Evolutionary conservation across 2,329 filamentous ascomycete species (phyloP), one percentile per base, ranked within the genome.

Genomic region (Aspergillus sp.): DNA sequence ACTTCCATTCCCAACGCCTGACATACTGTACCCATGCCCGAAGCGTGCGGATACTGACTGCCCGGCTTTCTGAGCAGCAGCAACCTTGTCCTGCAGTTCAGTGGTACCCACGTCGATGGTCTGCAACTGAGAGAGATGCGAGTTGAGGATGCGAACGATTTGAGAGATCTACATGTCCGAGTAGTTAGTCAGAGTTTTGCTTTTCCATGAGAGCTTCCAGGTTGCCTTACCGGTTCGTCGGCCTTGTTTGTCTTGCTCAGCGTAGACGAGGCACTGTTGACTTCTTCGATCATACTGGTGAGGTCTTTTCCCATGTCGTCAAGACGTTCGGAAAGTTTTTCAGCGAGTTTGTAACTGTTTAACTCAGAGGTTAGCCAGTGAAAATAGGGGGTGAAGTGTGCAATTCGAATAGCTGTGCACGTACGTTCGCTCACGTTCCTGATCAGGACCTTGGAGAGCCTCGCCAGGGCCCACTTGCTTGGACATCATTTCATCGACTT

Each of bases 261-360:
- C 23, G 88, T 91, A 55, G 90, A 85, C n/a, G 91, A 95, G 61
- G 96, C 93, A 66, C 88, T 87, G 73, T 99, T 99, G 72, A 99
- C 96, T 76, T 98, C 95, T 72, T 96, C 93, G 67, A 99, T 96
- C 92, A 99, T 98, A 77, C 91, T 93, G 48, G 87, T 87, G 62
- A 99, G 81, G 71, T 96, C 92, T 72, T 91, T 90, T 70, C 91
- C 92, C 86, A 98, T 96, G 67, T 96, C 92, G 57, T 96, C 93
- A 63, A 99, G 81, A 64, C 91, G 87, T 71, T 96, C 91, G 11
- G 91, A 91, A 63, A 97, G 83, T 75, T 91, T 95, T 81, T 99
- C 95, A 2, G 95, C 95, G 52, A 96, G 81, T 82, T 96, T 96
- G 80, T 98, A 87, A 33, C 83, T 85, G 64, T 51, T 14, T 14